Conservation (phyloP, 1,284 basidiomycete species). For the Sporisorium iseilematis-ciliati region DNA sequence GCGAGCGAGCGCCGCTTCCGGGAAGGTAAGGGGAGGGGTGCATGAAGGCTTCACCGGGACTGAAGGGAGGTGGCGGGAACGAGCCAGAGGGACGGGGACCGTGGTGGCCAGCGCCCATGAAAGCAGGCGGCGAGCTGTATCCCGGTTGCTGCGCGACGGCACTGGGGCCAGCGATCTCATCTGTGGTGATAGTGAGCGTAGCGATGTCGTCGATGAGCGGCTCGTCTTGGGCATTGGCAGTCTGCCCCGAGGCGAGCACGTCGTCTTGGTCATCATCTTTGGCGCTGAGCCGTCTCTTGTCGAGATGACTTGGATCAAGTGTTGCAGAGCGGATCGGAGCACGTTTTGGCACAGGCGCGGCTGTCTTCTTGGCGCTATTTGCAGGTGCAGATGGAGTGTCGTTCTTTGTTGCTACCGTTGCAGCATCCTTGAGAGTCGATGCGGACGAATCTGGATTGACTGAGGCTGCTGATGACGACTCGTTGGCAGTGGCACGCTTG, state of each 20-base stretch:
- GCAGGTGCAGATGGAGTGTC: slow-evolving; percentile 7
- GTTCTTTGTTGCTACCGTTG: not conserved
- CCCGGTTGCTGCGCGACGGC: slow-evolving; percentile 15
- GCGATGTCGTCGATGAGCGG: slow-evolving; percentile 22
- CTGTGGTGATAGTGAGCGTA: slow-evolving; percentile 32
- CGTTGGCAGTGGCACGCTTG: slow-evolving; percentile 22
- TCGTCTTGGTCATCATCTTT: slow-evolving; percentile 13
- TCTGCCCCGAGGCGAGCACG: slow-evolving; percentile 13
- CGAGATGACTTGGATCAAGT: slow-evolving; percentile 39
- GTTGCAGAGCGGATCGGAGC: slow-evolving; percentile 46
- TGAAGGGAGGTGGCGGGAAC: slow-evolving; percentile 39
- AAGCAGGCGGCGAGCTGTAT: slow-evolving; percentile 25
- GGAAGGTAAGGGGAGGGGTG: slow-evolving; percentile 38
- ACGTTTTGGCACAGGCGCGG: slow-evolving; percentile 36
- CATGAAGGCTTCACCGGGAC: slow-evolving; percentile 37
- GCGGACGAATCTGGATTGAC: slow-evolving; percentile 8
- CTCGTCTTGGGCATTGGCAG: slow-evolving; percentile 15
- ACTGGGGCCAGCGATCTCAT: slow-evolving; percentile 3
- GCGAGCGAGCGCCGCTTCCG: slow-evolving; percentile 40
- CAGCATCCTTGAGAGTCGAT: slow-evolving; percentile 7
- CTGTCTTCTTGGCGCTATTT: slow-evolving; percentile 17
- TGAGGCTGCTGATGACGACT: not conserved
- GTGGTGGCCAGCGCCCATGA: slow-evolving; percentile 23
- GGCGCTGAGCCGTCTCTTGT: slow-evolving; percentile 19
- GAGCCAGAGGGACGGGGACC: slow-evolving; percentile 36